phyloP scores from a whole-genome alignment of 2,329 filamentous ascomycete species.

The Rutstroemia sp. region DNA sequence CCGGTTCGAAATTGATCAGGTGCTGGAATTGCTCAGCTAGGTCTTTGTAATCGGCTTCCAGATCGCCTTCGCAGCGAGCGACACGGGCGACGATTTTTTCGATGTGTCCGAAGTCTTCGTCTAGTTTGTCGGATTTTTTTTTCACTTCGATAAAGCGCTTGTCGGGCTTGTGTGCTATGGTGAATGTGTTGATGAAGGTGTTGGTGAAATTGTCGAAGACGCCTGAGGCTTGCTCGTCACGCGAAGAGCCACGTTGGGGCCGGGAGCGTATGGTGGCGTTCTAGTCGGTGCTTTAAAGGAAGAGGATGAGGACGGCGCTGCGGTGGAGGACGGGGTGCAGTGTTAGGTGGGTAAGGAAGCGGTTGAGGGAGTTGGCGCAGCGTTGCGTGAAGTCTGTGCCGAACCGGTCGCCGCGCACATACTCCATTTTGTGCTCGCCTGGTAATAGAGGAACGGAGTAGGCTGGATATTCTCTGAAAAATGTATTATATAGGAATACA shows the following conservation, averaged over 20 bases:
- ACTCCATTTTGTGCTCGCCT: conserved; percentile 99
- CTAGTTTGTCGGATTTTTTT: conserved; percentile 87
- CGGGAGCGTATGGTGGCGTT: conserved; percentile 88
- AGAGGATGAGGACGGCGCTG: conserved; percentile 74
- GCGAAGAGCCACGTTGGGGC: conserved; percentile 57
- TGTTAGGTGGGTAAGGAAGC: conserved; percentile 80
- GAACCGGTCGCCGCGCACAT: conserved; percentile 93
- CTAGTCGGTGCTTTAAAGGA: conserved; percentile 92
- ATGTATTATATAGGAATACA: conserved; percentile 87
- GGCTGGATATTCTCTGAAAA: conserved; percentile 81
- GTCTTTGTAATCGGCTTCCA: conserved; percentile 83
- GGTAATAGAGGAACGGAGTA: conserved; percentile 90
- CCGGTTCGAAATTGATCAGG: conserved; percentile 81
- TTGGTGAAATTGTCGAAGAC: conserved; percentile 95
- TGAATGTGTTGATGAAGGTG: conserved; percentile 94
- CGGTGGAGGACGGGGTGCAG: conserved; percentile 84
- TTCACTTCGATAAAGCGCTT: conserved; percentile 89
- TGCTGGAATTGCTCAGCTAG: conserved; percentile 93
- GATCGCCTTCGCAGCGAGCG: conserved; percentile 75
- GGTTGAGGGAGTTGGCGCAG: conserved; percentile 81
- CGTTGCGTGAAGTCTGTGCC: conserved; percentile 85
- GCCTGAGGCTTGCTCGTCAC: conserved; percentile 46
- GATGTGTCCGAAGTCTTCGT: conserved; percentile 86
- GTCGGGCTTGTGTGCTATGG: conserved; percentile 92
- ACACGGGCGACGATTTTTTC: conserved; percentile 95